A percentile compares a stretch with the other conserved stretches of the same genome.
Conservation (phyloP, 495 filamentous ascomycete species). For the Aspergillus sclerotioniger region DNA sequence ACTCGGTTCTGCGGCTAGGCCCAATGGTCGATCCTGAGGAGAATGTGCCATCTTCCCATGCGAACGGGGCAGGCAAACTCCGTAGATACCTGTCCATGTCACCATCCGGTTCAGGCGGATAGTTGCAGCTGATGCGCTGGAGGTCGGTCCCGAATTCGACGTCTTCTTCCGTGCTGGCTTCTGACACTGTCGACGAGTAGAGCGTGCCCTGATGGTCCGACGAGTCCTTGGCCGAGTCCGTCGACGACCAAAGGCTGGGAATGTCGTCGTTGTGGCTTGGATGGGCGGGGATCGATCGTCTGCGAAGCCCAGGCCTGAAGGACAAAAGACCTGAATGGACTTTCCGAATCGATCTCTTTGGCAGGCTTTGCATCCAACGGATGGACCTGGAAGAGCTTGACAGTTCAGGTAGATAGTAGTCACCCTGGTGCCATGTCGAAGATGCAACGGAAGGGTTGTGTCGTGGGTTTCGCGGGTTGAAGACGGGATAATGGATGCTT, state of each 20-base stretch:
- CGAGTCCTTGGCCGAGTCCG: constrained; percentile 12
- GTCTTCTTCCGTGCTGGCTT: constrained; percentile 35
- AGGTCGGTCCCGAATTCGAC: constrained; percentile 31
- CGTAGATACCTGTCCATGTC: constrained; percentile 8
- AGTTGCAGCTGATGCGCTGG: constrained; percentile 27
- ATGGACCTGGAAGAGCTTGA: constrained; percentile 18
- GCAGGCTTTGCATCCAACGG: constrained; percentile 29
- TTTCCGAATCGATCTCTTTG: constrained; percentile 31
- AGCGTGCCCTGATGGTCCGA: constrained; percentile 10
- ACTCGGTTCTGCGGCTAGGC: not conserved
- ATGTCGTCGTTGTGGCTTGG: not conserved
- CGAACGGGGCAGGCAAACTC: constrained; percentile 1
- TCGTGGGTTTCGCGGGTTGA: constrained; percentile 33
- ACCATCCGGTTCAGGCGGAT: constrained; percentile 10
- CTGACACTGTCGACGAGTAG: constrained; percentile 23
- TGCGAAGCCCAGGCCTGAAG: constrained; percentile 27
- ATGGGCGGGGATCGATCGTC: constrained; percentile 15
- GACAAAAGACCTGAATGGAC: constrained; percentile 35
- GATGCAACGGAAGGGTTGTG: constrained; percentile 28
- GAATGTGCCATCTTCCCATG: not conserved
- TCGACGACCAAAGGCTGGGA: constrained; percentile 13
- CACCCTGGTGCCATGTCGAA: constrained; percentile 11
- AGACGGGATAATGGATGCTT: constrained; percentile 37
- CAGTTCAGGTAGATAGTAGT: constrained; percentile 12
- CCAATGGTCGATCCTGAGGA: not conserved